These are phyloP conservation scores for Russula emetica DNA, from an alignment of 768 basidiomycete species.

Conservation along the genomic window DNA sequence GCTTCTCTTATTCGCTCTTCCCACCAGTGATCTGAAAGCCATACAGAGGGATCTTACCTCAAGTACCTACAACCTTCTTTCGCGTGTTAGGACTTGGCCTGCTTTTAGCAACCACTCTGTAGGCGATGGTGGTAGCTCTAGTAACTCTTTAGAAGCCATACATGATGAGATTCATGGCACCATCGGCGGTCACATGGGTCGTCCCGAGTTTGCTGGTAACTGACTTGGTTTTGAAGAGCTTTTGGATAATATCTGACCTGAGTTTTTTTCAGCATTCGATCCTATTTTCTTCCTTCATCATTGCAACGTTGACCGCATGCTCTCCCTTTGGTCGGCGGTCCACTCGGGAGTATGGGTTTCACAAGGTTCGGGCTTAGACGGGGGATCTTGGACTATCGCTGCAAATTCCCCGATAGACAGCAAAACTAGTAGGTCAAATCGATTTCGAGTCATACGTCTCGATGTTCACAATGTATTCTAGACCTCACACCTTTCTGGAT, in stretches of 20 bases:
- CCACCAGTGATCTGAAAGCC: conserved; percentile 13
- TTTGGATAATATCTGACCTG: background rate
- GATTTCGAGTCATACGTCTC: background rate
- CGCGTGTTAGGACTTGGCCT: conserved; percentile 39
- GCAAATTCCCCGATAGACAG: conserved; percentile 2
- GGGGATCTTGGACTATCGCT: conserved; percentile 22
- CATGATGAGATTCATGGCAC: conserved; percentile 44
- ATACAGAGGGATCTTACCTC: conserved; percentile 17
- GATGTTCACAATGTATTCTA: conserved; percentile 25
- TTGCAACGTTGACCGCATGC: conserved; percentile 49
- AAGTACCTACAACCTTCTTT: conserved; percentile 36
- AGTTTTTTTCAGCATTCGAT: conserved; percentile 42
- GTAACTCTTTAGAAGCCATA: conserved; percentile 48
- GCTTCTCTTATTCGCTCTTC: background rate
- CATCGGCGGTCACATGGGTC: conserved; percentile 30
- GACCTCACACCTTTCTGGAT: conserved; percentile 49
- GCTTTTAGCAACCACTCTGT: conserved; percentile 46
- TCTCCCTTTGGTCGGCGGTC: conserved; percentile 48
- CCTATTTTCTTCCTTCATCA: conserved; percentile 56
- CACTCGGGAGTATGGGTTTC: conserved; percentile 42
- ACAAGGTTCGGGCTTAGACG: conserved; percentile 21
- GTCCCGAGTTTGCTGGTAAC: conserved; percentile 35
- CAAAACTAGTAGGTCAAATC: conserved; percentile 15
- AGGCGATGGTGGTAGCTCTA: conserved; percentile 38
- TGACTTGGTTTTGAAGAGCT: conserved; percentile 39